phyloP scores from a whole-genome alignment of 176 grass and related monocot species.

The Urochloa ruziziensis region DNA sequence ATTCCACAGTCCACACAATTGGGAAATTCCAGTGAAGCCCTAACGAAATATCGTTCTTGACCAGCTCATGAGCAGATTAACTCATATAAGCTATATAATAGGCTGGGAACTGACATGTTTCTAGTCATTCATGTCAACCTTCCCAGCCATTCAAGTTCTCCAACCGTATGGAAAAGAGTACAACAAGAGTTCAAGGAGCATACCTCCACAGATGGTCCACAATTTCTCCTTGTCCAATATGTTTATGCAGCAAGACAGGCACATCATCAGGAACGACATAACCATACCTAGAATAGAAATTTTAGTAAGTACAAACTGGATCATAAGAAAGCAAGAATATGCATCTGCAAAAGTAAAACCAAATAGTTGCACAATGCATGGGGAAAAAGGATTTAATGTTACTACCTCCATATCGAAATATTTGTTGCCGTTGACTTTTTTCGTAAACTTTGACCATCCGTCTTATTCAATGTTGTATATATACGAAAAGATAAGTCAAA shows the following conservation, averaged over 20 bases:
- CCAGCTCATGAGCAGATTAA: not conserved
- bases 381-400: not conserved
- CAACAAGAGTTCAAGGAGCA: conserved; percentile 3
- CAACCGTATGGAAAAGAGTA: conserved; percentile 10
- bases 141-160: not conserved
- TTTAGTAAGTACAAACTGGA: conserved; percentile 18
- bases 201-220: conserved; percentile 93
- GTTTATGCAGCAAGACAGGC: conserved; percentile 65
- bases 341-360: not conserved
- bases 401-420: too few relatives aligned
- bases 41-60: not conserved
- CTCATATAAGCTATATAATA: conserved; percentile 3
- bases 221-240: conserved; percentile 76
- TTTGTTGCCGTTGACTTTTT: too few relatives aligned
- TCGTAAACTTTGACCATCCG: too few relatives aligned
- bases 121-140: not conserved
- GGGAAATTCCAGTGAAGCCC: not conserved
- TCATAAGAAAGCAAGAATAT: not conserved
- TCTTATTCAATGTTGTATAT: too few relatives aligned
- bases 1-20: not conserved
- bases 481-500: too few relatives aligned
- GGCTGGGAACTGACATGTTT: not conserved
- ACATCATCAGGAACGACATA: conserved; percentile 97
- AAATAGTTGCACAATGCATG: not conserved
- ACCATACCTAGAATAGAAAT: conserved; percentile 82